Conservation (phyloP, 2,329 filamentous ascomycete species). For the Ophiosphaerella herpotricha region DNA sequence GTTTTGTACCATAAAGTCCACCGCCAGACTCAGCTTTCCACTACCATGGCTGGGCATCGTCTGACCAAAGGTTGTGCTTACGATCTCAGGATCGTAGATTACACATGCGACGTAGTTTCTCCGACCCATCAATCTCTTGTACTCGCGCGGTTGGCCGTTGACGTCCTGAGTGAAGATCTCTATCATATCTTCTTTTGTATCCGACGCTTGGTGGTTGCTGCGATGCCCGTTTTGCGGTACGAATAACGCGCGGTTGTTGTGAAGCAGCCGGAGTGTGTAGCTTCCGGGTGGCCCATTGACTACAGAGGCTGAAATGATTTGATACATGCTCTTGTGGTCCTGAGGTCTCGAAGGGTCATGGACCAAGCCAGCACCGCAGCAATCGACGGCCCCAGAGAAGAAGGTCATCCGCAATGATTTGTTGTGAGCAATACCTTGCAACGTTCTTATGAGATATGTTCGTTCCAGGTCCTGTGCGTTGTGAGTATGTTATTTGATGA, state of each 20-base stretch:
- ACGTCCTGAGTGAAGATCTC: conserved; percentile 97
- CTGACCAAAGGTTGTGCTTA: conserved; percentile 55
- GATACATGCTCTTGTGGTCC: conserved; percentile 99
- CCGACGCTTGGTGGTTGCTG: conserved; percentile 70
- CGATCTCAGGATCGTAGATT: conserved; percentile 87
- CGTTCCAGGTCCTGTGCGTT: conserved; percentile 76
- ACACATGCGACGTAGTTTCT: conserved; percentile 92
- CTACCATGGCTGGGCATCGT: conserved; percentile 46
- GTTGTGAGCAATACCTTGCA: conserved; percentile 93
- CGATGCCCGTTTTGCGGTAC: conserved; percentile 85
- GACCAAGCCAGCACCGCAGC: conserved; percentile 87
- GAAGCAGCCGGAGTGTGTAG: conserved; percentile 92
- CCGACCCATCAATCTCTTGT: conserved; percentile 90
- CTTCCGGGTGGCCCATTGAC: conserved; percentile 84
- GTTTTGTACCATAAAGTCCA: conserved; percentile 96
- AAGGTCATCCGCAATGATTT: conserved; percentile 98
- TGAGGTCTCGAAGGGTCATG: conserved; percentile 90
- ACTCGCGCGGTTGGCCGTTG: conserved; percentile 77
- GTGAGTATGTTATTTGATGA: conserved; percentile 16
- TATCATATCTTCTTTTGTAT: conserved; percentile 99
- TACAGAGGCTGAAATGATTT: conserved; percentile 90
- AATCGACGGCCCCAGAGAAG: conserved; percentile 89
- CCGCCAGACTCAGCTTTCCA: conserved; percentile 75
- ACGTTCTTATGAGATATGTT: conserved; percentile 92
- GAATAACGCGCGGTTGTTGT: conserved; percentile 91